Base-by-base conservation (phyloP, 441 rosid genomes). In the Eutrema salsugineum region DNA sequence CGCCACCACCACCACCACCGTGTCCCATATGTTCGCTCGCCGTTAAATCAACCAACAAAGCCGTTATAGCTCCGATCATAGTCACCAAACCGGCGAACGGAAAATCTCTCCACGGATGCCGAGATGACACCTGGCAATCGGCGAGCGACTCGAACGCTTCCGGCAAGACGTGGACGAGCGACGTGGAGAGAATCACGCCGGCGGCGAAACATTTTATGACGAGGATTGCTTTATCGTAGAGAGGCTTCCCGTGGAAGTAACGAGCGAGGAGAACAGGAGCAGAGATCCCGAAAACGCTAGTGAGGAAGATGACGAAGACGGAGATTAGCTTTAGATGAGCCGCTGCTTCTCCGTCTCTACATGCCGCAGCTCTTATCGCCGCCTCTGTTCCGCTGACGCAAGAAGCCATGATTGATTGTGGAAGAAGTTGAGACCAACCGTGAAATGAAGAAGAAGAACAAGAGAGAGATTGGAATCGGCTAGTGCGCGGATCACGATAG, bases 121-220 rank as follows among this genome's bases (percentile, higher is more conserved):
- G 78, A 3, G 98, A 78, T 0, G 98, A 86, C 11, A 91, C 92
- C 19, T 78, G 84, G 76, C 97, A 94, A 50, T 94, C 91, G 36
- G 87, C 72, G 51, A 91, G 87, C 6, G 98, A 83, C 28, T 20
- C 85, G 65, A 67, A 91, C n/a, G 97, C 98, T 14, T 89, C 97
- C 2, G 98, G 97, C 47, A 89, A 91, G 10, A 91, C 97, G 73
- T 94, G 98, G 63, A 94, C 97, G 0, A 94, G 77, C 9, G 98
- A 91, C 11, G 98, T 92, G 16, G 98, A 90, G 67, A 92, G 89
- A 43, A 93, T 91, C 2, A 93, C 98, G 1, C 98, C 98, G 56
- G 98, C 97, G 27, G 97, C 98, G 81, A 93, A 93, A 80, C 97
- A 88, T 77, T 94, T 91, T 50, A 94, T 86, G 1, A 85, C 35